Conservation (phyloP, 1,284 basidiomycete species). For the Ustanciosporium gigantosporum region DNA sequence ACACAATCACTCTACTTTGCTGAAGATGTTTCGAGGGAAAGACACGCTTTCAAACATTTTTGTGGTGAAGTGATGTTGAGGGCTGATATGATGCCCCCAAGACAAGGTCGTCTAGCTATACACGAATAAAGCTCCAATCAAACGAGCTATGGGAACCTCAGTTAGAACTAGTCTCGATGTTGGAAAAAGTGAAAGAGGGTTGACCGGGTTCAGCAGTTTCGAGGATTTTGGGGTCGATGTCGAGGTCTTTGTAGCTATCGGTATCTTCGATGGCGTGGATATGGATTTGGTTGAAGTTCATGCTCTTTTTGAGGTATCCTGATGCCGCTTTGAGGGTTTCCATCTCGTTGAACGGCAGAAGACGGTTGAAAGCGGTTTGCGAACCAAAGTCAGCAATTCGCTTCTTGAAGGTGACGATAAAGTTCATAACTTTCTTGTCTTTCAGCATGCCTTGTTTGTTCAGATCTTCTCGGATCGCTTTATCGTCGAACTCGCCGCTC, state of each 20-base stretch:
- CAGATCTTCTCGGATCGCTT: conserved; percentile 73
- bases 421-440: conserved; percentile 95
- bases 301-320: conserved; percentile 77
- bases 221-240: conserved; percentile 72
- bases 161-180: conserved; percentile 7
- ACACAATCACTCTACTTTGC: too few species aligned
- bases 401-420: conserved; percentile 91
- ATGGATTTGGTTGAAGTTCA: conserved; percentile 75
- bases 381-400: conserved; percentile 79
- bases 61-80: too few species aligned
- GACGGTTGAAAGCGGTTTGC: conserved; percentile 80
- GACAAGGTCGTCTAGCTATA: too few species aligned
- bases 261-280: conserved; percentile 72
- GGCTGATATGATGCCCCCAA: too few species aligned
- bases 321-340: conserved; percentile 68
- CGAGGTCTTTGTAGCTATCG: conserved; percentile 65
- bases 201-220: conserved; percentile 83
- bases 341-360: conserved; percentile 82
- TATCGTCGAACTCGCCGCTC: conserved; percentile 78
- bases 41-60: too few species aligned
- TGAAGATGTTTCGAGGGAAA: too few species aligned
- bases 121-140: too few species aligned
- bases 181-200: conserved; percentile 27
- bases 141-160: too few species aligned
- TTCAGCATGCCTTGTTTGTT: conserved; percentile 81